Evolutionary conservation across 768 basidiomycete species (phyloP).

Genomic region (Pilatotrama ljubarskyi): DNA sequence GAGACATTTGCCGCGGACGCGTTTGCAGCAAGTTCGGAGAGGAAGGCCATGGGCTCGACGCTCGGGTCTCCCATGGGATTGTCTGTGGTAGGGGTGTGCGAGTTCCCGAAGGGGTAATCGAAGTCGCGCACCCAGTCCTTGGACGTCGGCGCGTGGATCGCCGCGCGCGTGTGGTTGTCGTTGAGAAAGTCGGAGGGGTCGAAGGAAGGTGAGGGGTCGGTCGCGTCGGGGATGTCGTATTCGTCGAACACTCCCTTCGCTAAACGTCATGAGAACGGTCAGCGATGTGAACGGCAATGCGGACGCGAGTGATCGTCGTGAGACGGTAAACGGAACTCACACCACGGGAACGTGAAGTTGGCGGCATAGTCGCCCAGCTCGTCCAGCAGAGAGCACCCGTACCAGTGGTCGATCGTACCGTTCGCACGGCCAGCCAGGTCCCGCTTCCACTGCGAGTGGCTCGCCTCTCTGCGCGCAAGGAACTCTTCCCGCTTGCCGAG

Average conservation of each 20-base stretch:
- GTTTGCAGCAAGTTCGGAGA: constrained; percentile 64
- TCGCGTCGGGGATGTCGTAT: constrained; percentile 25
- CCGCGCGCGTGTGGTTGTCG: constrained; percentile 49
- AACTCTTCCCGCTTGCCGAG: no score
- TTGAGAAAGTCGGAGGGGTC: constrained; percentile 64
- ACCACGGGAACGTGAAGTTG: constrained; percentile 68
- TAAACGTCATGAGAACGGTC: not conserved
- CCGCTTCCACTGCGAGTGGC: constrained; percentile 49
- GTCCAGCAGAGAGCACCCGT: constrained; percentile 55
- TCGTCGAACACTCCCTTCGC: constrained; percentile 16
- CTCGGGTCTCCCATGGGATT: constrained; percentile 20
- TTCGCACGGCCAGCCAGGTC: constrained; percentile 50
- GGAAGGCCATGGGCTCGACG: constrained; percentile 59
- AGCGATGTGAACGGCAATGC: not conserved
- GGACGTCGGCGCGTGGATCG: constrained; percentile 68
- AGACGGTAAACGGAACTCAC: no score
- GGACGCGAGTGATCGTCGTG: not conserved
- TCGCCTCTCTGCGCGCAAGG: no score
- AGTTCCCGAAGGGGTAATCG: constrained; percentile 38
- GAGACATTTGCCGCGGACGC: constrained; percentile 51
- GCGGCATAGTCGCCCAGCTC: constrained; percentile 69
- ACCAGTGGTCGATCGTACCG: constrained; percentile 44
- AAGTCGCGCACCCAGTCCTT: constrained; percentile 43
- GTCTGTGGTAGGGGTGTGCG: constrained; percentile 16
- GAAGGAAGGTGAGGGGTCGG: constrained; percentile 45